Percentiles rank a stretch among this genome's conserved stretches.
These are phyloP conservation scores for Phoma herbarum DNA, from an alignment of 2,329 filamentous ascomycete genomes.

Conservation along the genomic window DNA sequence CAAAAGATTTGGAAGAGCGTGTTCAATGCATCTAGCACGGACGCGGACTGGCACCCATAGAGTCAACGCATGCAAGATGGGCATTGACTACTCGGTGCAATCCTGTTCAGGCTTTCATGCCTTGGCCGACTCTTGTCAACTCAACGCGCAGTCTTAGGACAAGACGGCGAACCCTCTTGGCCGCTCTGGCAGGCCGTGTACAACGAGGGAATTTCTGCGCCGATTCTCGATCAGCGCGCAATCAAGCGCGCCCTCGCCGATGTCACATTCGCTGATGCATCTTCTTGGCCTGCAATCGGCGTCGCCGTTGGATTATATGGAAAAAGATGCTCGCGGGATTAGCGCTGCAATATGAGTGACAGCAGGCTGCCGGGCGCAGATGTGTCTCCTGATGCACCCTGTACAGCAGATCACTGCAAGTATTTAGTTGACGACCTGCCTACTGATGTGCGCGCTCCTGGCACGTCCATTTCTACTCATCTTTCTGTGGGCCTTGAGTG, in stretches of 20 bases:
- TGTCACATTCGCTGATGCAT: not conserved
- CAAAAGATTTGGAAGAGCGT: not conserved
- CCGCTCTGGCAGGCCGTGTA: slow-evolving; percentile 3
- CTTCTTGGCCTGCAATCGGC: slow-evolving; percentile 9
- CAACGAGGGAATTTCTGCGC: slow-evolving; percentile 3
- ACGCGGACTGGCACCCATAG: not conserved
- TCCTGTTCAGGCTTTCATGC: slow-evolving; percentile 5
- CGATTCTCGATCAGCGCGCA: slow-evolving; percentile 6
- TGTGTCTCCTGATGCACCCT: not conserved
- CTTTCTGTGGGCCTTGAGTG: slow-evolving; percentile 4
- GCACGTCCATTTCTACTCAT: not conserved
- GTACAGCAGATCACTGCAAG: slow-evolving; percentile 6
- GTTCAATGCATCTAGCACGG: too few species aligned
- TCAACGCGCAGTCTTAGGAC: slow-evolving; percentile 7
- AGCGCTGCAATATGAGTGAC: slow-evolving; percentile 10
- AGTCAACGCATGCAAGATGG: not conserved
- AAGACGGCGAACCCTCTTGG: slow-evolving; percentile 21
- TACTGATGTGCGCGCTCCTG: not conserved
- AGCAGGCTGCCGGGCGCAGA: not conserved
- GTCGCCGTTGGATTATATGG: slow-evolving; percentile 5
- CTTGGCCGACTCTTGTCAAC: slow-evolving; percentile 17
- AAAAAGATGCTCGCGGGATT: slow-evolving; percentile 9
- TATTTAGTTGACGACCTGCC: slow-evolving; percentile 16
- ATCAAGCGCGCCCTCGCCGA: not conserved
- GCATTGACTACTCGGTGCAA: not conserved